Evolutionary conservation across 2,329 filamentous ascomycete genomes (phyloP).

Genomic region (Colletotrichum sojae): DNA sequence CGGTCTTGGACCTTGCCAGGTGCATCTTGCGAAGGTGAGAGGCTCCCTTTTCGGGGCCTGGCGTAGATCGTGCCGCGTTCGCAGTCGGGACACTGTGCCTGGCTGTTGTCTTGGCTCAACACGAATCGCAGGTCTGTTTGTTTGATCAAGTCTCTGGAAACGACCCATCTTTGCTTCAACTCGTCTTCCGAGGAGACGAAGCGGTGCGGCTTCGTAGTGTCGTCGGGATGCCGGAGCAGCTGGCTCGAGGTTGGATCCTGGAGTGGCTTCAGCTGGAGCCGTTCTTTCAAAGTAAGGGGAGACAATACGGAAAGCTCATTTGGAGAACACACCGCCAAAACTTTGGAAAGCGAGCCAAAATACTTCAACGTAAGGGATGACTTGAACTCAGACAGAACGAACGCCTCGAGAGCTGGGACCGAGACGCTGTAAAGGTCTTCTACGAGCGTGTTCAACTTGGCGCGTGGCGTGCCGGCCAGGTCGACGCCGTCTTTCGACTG

Average conservation of each 20-base stretch:
- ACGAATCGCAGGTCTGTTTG: background rate
- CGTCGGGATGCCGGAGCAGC: background rate
- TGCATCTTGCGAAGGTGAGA: slow-evolving; percentile 1
- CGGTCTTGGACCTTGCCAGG: background rate
- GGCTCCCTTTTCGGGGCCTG: background rate
- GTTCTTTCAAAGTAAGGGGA: background rate
- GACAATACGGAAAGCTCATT: background rate
- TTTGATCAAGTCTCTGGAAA: background rate
- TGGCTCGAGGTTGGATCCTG: slow-evolving; percentile 1
- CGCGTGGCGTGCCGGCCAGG: background rate
- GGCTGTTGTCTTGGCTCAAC: background rate
- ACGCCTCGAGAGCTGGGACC: background rate
- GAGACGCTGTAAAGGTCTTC: background rate
- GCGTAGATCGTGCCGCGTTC: background rate
- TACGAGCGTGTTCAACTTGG: background rate
- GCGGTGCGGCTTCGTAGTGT: background rate
- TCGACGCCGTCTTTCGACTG: background rate
- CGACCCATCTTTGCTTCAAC: background rate
- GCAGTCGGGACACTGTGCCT: background rate
- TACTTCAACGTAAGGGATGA: background rate
- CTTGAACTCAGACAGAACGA: background rate
- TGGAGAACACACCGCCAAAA: slow-evolving; percentile 1
- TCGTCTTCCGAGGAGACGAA: background rate
- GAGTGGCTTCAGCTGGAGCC: background rate
- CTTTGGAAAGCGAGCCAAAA: slow-evolving; percentile 2